Base-by-base conservation (phyloP, 768 basidiomycete species). In the Phanerochaete sordida region DNA sequence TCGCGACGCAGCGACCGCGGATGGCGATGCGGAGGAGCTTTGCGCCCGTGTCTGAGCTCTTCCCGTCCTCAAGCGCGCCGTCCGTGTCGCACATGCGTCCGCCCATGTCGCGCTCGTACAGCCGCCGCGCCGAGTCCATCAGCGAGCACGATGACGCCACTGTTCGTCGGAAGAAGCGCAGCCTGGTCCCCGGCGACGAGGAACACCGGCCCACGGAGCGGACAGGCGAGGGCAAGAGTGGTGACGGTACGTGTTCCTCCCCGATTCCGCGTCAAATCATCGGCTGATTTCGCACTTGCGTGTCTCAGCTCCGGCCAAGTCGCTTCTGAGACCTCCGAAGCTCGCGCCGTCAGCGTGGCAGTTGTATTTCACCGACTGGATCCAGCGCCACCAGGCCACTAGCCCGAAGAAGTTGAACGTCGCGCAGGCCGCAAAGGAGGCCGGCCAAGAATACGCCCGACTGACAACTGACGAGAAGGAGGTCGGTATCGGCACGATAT, bases 261-360 rank as follows among this genome's bases (percentile, higher is more conserved):
- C 45, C 64, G 60, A 63, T 62, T 65, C 54, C 64, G 31, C 35
- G 64, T 62, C 48, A 57, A 23, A 48, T 24, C 47, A 6, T 43
- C 39, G 50, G n/a, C 63, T 65, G 65, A 66, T 74, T 70, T 63
- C 64, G 71, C 58, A 75, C 67, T 64, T 50, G 46, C 61, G 68
- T 71, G 51, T 57, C 50, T 59, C 73, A 88, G 88, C 79, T 37
- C 84, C 83, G 48, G 76, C 84, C 57, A 94, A 90, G 74, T 94
- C 94, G 43, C 74, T 85, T 12, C 79, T 97, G 59, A 86, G 87
- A 45, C 93, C 91, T 21, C 94, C 94, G 50, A 94, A 95, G 77
- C 82, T 94, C 66, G 92, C 95, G 6, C 93, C 91, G 3, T 95
- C 93, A 2, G 92, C 94, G 57, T 97, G 95, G 95, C 95, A 97